A percentile compares a stretch with the other conserved stretches of the same genome.
phyloP scores from a whole-genome alignment of 1,284 basidiomycete species.

The Rhodotorula sp. region DNA sequence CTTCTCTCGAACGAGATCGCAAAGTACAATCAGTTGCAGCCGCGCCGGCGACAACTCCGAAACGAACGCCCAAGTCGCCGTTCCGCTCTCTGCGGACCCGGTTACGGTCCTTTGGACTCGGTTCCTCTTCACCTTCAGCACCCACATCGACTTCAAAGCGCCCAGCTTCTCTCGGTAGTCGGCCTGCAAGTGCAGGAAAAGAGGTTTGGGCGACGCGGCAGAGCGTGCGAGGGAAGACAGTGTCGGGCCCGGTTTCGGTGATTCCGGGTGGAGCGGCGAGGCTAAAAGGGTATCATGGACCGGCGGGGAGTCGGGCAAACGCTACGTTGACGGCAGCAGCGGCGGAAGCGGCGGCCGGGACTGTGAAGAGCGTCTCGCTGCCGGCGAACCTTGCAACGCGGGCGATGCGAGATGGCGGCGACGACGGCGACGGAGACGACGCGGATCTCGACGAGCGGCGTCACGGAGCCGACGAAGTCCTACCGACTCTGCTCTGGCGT shows the following conservation, averaged over 20 bases:
- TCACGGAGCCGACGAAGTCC: background rate
- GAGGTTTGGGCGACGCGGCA: slow-evolving; percentile 7
- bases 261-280: background rate
- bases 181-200: background rate
- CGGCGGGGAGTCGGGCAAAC: background rate
- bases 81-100: slow-evolving; percentile 15
- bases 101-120: slow-evolving; percentile 1
- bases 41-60: background rate
- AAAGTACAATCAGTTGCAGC: background rate
- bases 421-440: background rate
- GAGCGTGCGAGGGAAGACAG: background rate
- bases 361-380: slow-evolving; percentile 5
- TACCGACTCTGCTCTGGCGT: background rate
- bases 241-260: background rate
- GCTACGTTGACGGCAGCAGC: no score
- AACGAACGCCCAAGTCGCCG: background rate
- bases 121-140: background rate
- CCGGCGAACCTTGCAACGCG: slow-evolving; percentile 1
- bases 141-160: background rate
- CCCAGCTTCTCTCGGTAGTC: background rate
- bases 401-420: background rate
- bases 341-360: background rate
- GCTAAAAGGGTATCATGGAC: slow-evolving; percentile 12
- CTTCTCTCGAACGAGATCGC: background rate
- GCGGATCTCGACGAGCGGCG: background rate